A percentile compares a stretch with the other conserved stretches of the same genome.
phyloP scores from a whole-genome alignment of 1,284 basidiomycete species.

The Butyriboletus appendiculatus region DNA sequence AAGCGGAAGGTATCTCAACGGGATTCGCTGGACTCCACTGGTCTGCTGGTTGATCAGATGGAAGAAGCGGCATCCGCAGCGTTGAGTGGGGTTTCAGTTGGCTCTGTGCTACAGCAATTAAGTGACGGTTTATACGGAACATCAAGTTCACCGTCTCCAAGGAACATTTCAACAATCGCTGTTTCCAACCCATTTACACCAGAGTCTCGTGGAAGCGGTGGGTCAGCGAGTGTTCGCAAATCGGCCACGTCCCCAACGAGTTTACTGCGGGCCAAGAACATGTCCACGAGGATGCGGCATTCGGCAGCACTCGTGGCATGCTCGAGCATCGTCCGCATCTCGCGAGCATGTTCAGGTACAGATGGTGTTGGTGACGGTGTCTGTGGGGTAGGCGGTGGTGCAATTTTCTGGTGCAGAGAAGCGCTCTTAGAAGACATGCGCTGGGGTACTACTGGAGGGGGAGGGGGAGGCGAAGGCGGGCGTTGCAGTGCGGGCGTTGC shows the following conservation, averaged over 20 bases:
- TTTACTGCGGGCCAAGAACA: conserved; percentile 70
- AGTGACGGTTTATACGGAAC: not conserved
- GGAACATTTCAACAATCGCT: conserved; percentile 51
- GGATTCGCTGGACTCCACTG: conserved; percentile 5
- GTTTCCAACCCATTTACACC: conserved; percentile 30
- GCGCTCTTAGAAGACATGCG: conserved; percentile 19
- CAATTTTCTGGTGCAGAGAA: conserved; percentile 9
- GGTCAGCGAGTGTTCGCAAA: not conserved
- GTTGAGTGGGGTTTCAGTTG: not conserved
- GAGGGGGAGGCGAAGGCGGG: not conserved
- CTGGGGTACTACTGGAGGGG: conserved; percentile 4
- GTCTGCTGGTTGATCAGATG: not conserved
- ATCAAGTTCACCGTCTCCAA: conserved; percentile 38
- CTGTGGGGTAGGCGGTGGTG: conserved; percentile 1
- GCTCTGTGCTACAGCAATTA: conserved; percentile 1
- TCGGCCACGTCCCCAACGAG: conserved; percentile 26
- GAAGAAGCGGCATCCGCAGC: not conserved
- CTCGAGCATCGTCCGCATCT: conserved; percentile 70
- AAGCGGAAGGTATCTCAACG: conserved; percentile 15
- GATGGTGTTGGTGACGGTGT: conserved; percentile 13
- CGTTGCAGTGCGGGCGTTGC: conserved; percentile 1
- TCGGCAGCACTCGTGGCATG: conserved; percentile 77
- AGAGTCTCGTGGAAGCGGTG: conserved; percentile 12
- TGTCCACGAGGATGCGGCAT: conserved; percentile 81
- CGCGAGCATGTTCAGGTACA: conserved; percentile 50